Evolutionary conservation across 1,284 basidiomycete genomes (phyloP).

Genomic region (Papiliotrema terrestris): DNA sequence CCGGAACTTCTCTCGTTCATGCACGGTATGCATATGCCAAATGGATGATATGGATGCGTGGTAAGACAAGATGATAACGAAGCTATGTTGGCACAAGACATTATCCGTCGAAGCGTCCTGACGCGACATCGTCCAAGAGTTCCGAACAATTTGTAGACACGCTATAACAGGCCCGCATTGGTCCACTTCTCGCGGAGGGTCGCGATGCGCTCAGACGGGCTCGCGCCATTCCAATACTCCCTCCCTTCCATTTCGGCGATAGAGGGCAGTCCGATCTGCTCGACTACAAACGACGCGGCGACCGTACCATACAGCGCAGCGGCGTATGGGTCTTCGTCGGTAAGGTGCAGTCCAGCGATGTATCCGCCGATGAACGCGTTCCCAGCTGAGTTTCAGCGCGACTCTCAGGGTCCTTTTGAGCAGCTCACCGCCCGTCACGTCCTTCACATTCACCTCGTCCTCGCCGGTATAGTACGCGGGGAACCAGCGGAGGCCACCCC

Average conservation of each 20-base stretch:
- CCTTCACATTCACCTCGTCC: constrained; percentile 22
- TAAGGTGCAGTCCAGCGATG: constrained; percentile 31
- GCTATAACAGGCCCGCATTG: background rate
- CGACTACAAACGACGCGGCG: constrained; percentile 41
- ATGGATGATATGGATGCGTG: no score
- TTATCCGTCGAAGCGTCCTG: no score
- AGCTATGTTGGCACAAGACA: no score
- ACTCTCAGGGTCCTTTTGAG: background rate
- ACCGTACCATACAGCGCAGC: constrained; percentile 38
- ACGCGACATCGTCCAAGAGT: no score
- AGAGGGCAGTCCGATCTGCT: constrained; percentile 39
- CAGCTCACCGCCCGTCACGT: constrained; percentile 40
- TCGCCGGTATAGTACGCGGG: constrained; percentile 31
- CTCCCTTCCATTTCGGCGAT: background rate
- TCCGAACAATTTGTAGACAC: no score
- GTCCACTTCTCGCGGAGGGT: constrained; percentile 8
- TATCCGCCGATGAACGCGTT: constrained; percentile 45
- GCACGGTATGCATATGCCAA: no score
- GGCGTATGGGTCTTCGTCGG: constrained; percentile 34
- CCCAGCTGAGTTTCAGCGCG: constrained; percentile 23
- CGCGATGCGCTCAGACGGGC: constrained; percentile 19
- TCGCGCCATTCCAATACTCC: constrained; percentile 39
- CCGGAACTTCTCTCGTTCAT: no score
- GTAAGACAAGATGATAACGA: no score
- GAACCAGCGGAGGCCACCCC: constrained; percentile 29